Evolutionary conservation across 2,329 filamentous ascomycete species (phyloP).

Genomic region (Endocalyx cinctus): DNA sequence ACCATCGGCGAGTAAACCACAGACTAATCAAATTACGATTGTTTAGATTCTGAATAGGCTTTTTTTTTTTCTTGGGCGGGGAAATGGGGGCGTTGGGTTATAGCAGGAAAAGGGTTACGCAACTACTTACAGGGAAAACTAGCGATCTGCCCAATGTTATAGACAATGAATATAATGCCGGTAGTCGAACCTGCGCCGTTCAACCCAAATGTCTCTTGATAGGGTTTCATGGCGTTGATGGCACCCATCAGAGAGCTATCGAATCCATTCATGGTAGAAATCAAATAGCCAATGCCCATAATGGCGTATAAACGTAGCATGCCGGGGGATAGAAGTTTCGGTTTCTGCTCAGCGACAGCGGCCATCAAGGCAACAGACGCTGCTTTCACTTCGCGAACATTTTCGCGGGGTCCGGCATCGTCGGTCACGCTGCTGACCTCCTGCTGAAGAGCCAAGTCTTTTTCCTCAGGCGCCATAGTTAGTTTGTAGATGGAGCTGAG

Average conservation of each 20-base stretch:
- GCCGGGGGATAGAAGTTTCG: constrained; percentile 25
- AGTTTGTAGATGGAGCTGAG: too few species aligned
- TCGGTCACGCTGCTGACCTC: too few species aligned
- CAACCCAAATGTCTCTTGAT: constrained; percentile 45
- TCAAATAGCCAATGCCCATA: constrained; percentile 34
- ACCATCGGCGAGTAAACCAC: constrained; percentile 44
- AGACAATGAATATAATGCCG: constrained; percentile 43
- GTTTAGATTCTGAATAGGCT: background rate
- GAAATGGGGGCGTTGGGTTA: too few species aligned
- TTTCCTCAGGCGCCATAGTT: too few species aligned
- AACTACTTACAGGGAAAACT: constrained; percentile 37
- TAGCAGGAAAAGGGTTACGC: background rate
- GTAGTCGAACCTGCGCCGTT: constrained; percentile 41
- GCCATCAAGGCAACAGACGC: constrained; percentile 32
- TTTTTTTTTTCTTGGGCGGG: too few species aligned
- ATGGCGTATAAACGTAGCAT: constrained; percentile 34
- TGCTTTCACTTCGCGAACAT: constrained; percentile 29
- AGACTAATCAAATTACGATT: constrained; percentile 26
- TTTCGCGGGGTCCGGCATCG: constrained; percentile 16
- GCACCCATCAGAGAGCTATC: constrained; percentile 50
- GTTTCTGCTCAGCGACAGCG: constrained; percentile 30
- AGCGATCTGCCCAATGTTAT: constrained; percentile 45
- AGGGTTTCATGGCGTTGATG: constrained; percentile 49
- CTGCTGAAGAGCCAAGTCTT: too few species aligned
- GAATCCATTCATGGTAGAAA: constrained; percentile 53